A percentile compares a stretch with the other conserved stretches of the same genome.
Conservation (phyloP, 2,329 filamentous ascomycete genomes). For the Didymella glomerata region DNA sequence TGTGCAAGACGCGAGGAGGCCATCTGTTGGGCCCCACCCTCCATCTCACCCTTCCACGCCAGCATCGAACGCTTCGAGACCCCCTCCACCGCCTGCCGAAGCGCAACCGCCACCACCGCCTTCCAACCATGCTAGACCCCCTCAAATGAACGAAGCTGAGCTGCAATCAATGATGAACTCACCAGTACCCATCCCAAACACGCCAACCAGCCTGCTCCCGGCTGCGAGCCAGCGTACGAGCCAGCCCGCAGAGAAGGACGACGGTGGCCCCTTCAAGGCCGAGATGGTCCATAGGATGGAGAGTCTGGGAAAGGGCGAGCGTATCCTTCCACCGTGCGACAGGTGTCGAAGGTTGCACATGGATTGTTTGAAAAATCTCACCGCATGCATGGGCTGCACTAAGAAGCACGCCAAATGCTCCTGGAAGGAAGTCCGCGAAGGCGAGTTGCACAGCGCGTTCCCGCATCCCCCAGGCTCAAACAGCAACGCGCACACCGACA, state of each 20-base stretch:
- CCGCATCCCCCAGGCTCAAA: conserved; percentile 32
- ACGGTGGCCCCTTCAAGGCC: conserved; percentile 66
- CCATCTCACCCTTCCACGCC: conserved; percentile 42
- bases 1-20: conserved; percentile 35
- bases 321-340: conserved; percentile 84
- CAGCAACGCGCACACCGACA: conserved; percentile 45
- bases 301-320: conserved; percentile 74
- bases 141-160: conserved; percentile 48
- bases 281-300: conserved; percentile 81
- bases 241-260: conserved; percentile 60
- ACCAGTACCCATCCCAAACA: conserved; percentile 64
- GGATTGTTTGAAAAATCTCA: conserved; percentile 85
- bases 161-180: conserved; percentile 54
- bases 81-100: conserved; percentile 36
- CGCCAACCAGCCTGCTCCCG: conserved; percentile 62
- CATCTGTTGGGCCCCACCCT: conserved; percentile 40
- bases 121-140: conserved; percentile 30
- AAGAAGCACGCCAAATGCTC: conserved; percentile 90
- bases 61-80: conserved; percentile 37
- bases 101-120: conserved; percentile 21
- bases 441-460: conserved; percentile 63
- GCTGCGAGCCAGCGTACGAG: conserved; percentile 52
- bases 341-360: conserved; percentile 81
- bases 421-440: conserved; percentile 81
- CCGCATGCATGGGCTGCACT: conserved; percentile 85